phyloP scores from a whole-genome alignment of 768 basidiomycete genomes.

The Exidia glandulosa region DNA sequence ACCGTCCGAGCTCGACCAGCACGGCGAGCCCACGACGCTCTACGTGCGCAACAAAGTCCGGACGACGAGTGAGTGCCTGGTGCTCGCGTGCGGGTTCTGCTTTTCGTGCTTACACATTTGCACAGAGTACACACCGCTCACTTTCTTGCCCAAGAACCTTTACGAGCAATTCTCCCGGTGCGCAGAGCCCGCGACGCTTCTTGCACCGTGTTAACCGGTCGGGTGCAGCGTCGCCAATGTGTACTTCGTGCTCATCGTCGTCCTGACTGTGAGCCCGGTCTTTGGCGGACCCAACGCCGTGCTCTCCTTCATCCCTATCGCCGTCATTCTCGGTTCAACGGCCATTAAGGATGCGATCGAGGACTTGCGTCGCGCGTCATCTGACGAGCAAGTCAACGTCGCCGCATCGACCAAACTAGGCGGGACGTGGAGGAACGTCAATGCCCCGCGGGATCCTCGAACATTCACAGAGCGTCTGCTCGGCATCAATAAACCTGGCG shows the following conservation, averaged over 20 bases:
- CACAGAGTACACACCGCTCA: constrained; percentile 79
- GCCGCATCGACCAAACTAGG: constrained; percentile 84
- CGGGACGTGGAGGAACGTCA: constrained; percentile 78
- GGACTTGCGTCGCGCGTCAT: constrained; percentile 78
- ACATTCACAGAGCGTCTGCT: constrained; percentile 66
- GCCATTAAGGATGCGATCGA: constrained; percentile 94
- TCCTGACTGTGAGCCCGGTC: constrained; percentile 68
- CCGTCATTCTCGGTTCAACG: constrained; percentile 80
- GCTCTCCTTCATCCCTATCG: constrained; percentile 72
- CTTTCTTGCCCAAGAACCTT: constrained; percentile 89
- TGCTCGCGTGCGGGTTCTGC: neutral
- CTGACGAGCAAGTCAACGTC: constrained; percentile 93
- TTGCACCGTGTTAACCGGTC: constrained; percentile 3
- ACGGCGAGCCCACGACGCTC: constrained; percentile 65
- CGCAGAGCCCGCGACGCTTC: constrained; percentile 9
- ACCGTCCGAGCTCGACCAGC: constrained; percentile 48
- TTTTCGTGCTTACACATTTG: neutral
- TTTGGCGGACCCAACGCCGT: constrained; percentile 82
- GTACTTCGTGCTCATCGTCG: constrained; percentile 77
- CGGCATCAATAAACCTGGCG: constrained; percentile 57
- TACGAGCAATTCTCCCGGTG: constrained; percentile 89
- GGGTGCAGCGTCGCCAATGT: constrained; percentile 64
- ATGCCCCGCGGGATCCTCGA: constrained; percentile 69
- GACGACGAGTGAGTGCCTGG: constrained; percentile 77
- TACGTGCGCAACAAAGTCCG: constrained; percentile 90